Conservation (phyloP, 371 early-diverging fungal species). For the Syncephalastrum racemosum region DNA sequence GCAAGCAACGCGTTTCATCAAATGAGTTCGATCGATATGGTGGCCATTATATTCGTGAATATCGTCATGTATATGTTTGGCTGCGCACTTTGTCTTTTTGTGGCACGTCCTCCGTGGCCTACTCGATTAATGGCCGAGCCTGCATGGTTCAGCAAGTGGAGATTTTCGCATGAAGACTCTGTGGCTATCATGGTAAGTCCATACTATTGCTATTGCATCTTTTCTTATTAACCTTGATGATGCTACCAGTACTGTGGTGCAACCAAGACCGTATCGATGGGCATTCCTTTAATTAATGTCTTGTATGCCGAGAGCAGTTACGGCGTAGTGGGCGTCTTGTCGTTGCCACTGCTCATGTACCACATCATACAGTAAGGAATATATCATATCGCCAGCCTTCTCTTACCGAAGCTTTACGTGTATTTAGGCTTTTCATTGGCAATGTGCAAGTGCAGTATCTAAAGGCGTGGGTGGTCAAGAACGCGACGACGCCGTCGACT, state of each 20-base stretch:
- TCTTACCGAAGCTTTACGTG: not conserved
- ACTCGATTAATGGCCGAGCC: constrained; percentile 12
- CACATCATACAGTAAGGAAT: constrained; percentile 65
- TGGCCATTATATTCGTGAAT: constrained; percentile 59
- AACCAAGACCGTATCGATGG: constrained; percentile 76
- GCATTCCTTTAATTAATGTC: constrained; percentile 77
- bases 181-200: constrained; percentile 54
- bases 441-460: constrained; percentile 59
- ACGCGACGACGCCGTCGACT: constrained; percentile 13
- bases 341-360: constrained; percentile 69
- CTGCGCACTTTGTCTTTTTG: constrained; percentile 35
- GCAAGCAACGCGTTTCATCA: constrained; percentile 51
- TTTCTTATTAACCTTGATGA: not conserved
- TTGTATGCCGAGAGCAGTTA: constrained; percentile 49
- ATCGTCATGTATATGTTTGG: constrained; percentile 50
- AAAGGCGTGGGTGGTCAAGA: constrained; percentile 57
- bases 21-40: constrained; percentile 53
- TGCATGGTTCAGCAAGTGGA: constrained; percentile 33
- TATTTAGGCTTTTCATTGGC: constrained; percentile 55
- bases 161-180: constrained; percentile 48
- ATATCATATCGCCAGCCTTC: not conserved
- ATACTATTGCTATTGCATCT: too few relatives aligned
- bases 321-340: constrained; percentile 59
- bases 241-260: constrained; percentile 63
- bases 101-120: constrained; percentile 48